Conservation (phyloP, 116 monocot genomes). For the Papilionanthe hybrid region DNA sequence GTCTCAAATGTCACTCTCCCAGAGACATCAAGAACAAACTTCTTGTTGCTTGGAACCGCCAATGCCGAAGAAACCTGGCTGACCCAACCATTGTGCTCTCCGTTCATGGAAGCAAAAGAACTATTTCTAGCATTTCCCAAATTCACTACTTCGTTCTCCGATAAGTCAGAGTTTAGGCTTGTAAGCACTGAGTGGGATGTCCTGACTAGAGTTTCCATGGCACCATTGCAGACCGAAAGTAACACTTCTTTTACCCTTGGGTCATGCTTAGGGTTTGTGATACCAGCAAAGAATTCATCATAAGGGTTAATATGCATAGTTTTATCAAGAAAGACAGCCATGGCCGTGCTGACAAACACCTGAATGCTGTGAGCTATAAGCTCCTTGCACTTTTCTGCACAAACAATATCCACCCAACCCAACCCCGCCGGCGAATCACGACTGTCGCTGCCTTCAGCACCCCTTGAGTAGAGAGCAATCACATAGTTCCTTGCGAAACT, state of each 20-base stretch:
- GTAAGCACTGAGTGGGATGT: slow-evolving; percentile 51
- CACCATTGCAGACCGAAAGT: slow-evolving; percentile 49
- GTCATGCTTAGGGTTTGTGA: slow-evolving; percentile 58
- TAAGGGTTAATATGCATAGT: slow-evolving; percentile 64
- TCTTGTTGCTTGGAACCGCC: slow-evolving; percentile 53
- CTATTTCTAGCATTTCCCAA: neutral
- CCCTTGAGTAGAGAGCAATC: slow-evolving; percentile 22
- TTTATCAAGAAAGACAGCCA: slow-evolving; percentile 68
- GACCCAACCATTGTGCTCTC: slow-evolving; percentile 28
- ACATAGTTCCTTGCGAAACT: slow-evolving; percentile 59
- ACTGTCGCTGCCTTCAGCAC: neutral
- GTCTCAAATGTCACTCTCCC: slow-evolving; percentile 82
- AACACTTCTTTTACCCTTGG: slow-evolving; percentile 54
- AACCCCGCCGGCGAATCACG: neutral
- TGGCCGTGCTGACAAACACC: slow-evolving; percentile 52
- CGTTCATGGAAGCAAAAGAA: slow-evolving; percentile 5
- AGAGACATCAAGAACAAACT: slow-evolving; percentile 68
- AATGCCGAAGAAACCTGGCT: slow-evolving; percentile 45
- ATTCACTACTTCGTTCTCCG: neutral
- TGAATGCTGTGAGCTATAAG: slow-evolving; percentile 33
- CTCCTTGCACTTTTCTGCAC: slow-evolving; percentile 24
- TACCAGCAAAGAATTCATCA: slow-evolving; percentile 58
- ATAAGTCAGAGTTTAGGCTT: slow-evolving; percentile 12
- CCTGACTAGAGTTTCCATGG: slow-evolving; percentile 59
- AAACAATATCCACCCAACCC: slow-evolving; percentile 39